phyloP scores from a whole-genome alignment of 331 rosid species.

The Stylosanthes scabra region DNA sequence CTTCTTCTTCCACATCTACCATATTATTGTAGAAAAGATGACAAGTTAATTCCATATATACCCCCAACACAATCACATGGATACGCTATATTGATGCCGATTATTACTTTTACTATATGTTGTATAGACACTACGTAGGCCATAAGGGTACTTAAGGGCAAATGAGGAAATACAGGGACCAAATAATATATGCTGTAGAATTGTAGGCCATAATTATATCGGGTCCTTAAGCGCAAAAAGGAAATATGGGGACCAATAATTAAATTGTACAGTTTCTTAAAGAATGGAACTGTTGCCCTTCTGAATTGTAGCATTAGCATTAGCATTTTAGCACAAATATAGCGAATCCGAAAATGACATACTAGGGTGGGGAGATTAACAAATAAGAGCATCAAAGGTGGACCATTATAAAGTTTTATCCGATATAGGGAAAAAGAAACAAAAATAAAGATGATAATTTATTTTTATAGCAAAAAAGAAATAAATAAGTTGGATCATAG shows the following conservation, averaged over 20 bases:
- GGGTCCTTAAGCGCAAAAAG: slow-evolving; percentile 39
- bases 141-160: slow-evolving; percentile 35
- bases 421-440: neutral
- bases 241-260: neutral
- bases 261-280: neutral
- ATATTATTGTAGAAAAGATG: slow-evolving; percentile 28
- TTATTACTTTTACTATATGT: slow-evolving; percentile 20
- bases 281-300: slow-evolving; percentile 3
- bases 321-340: neutral
- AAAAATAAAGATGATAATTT: neutral
- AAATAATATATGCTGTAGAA: slow-evolving; percentile 9
- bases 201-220: neutral
- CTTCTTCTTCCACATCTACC: neutral
- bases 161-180: slow-evolving; percentile 10
- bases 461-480: neutral
- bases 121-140: neutral
- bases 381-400: neutral
- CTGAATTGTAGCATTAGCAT: neutral
- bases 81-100: slow-evolving; percentile 34
- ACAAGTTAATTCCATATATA: slow-evolving; percentile 37
- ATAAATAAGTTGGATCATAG: too few species aligned
- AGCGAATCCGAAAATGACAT: slow-evolving; percentile 20
- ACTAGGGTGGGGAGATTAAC: neutral
- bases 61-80: slow-evolving; percentile 41
- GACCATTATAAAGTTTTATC: slow-evolving; percentile 2